A percentile compares a stretch with the other conserved stretches of the same genome.
These are phyloP conservation scores for Clavariopsis aquatica DNA, from an alignment of 495 filamentous ascomycete species.

Conservation along the genomic window DNA sequence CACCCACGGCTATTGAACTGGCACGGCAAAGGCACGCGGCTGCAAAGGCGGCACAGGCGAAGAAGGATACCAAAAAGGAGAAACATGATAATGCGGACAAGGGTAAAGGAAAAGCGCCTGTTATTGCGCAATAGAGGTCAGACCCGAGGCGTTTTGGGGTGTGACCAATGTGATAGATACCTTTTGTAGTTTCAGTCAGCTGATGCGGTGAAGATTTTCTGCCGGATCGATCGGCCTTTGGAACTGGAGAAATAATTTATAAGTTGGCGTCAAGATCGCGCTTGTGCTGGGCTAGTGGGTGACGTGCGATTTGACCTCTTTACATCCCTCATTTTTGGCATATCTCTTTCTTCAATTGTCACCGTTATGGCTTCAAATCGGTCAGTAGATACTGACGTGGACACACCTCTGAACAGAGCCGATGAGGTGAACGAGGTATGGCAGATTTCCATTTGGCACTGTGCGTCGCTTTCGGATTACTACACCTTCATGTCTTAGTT, in stretches of 20 bases:
- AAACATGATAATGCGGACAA: constrained; percentile 4
- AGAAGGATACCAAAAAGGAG: constrained; percentile 34
- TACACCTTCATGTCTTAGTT: too few species aligned
- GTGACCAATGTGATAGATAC: constrained; percentile 18
- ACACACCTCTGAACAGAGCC: constrained; percentile 48
- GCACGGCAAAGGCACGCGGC: constrained; percentile 45
- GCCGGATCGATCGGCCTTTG: constrained; percentile 14
- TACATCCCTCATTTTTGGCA: not conserved
- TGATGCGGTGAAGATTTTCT: constrained; percentile 26
- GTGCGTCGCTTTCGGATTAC: too few species aligned
- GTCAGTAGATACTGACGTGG: constrained; percentile 2
- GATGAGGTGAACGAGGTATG: constrained; percentile 60
- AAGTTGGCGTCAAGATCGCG: constrained; percentile 43
- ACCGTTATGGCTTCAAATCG: constrained; percentile 11
- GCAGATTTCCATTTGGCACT: too few species aligned
- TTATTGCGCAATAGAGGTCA: not conserved
- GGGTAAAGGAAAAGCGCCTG: constrained; percentile 11
- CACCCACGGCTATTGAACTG: constrained; percentile 43
- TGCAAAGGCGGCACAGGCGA: constrained; percentile 39
- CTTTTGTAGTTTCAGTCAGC: constrained; percentile 3
- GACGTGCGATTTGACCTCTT: not conserved
- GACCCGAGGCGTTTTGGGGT: not conserved
- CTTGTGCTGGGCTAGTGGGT: constrained; percentile 6
- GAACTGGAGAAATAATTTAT: constrained; percentile 9
- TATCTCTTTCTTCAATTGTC: not conserved